These are phyloP conservation scores for Colletotrichum tofieldiae DNA, from an alignment of 2,329 filamentous ascomycete species.

Conservation along the genomic window DNA sequence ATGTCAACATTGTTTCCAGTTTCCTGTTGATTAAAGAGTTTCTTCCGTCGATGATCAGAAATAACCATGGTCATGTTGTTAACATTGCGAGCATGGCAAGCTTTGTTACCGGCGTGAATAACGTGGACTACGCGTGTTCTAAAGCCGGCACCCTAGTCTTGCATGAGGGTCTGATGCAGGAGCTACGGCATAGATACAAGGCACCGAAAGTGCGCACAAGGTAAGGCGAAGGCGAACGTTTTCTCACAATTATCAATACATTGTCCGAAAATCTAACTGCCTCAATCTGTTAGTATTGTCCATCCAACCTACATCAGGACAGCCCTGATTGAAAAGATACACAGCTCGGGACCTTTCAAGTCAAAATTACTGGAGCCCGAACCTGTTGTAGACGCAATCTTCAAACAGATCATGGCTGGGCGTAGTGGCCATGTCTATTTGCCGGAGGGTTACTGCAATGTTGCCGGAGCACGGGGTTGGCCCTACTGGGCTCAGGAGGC, in stretches of 20 bases:
- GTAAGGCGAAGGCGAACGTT: neutral
- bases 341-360: conserved; percentile 22
- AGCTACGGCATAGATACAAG: conserved; percentile 54
- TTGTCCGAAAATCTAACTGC: neutral
- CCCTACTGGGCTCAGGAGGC: conserved; percentile 9
- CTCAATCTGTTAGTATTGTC: conserved; percentile 4
- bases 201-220: conserved; percentile 56
- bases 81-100: conserved; percentile 67
- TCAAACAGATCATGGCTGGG: conserved; percentile 32
- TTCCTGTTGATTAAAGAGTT: conserved; percentile 64
- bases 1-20: conserved; percentile 64
- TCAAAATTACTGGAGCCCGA: conserved; percentile 29
- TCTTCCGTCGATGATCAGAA: conserved; percentile 61
- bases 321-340: conserved; percentile 25
- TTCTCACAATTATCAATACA: neutral
- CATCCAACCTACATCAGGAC: conserved; percentile 29
- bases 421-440: conserved; percentile 35
- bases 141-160: conserved; percentile 68
- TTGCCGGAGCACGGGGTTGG: conserved; percentile 11
- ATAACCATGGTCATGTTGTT: conserved; percentile 68
- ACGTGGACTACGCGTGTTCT: conserved; percentile 66
- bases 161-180: conserved; percentile 63
- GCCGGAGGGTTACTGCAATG: neutral
- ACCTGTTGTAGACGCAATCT: conserved; percentile 25
- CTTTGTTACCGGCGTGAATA: conserved; percentile 61